Conservation (phyloP, 2,329 filamentous ascomycete species). For the Teratosphaeria zuluensis region DNA sequence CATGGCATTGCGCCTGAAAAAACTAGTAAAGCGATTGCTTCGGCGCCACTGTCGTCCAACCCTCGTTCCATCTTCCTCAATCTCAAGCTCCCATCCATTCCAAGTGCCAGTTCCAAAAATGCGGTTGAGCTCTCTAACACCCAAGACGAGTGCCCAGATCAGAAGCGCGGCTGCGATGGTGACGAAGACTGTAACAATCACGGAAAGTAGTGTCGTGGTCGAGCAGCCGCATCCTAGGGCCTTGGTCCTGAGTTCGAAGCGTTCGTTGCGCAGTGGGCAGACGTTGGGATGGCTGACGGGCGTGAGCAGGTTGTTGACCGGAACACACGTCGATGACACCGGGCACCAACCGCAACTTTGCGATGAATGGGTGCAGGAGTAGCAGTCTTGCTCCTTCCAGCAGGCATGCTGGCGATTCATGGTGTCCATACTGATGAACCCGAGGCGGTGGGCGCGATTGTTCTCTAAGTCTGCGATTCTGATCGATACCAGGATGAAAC, state of each 20-base stretch:
- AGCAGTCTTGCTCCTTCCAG: conserved; percentile 25
- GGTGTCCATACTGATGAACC: neutral
- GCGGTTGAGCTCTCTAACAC: conserved; percentile 12
- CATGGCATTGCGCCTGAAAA: conserved; percentile 5
- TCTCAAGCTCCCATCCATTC: conserved; percentile 20
- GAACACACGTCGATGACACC: conserved; percentile 33
- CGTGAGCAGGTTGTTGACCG: conserved; percentile 31
- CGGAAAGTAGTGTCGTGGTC: conserved; percentile 36
- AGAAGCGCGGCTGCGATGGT: conserved; percentile 31
- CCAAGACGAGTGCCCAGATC: conserved; percentile 21
- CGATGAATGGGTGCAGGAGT: conserved; percentile 18
- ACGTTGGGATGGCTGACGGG: conserved; percentile 27
- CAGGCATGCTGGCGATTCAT: conserved; percentile 8
- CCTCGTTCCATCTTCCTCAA: conserved; percentile 18
- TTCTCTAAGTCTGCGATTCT: neutral
- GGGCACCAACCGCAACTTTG: conserved; percentile 37
- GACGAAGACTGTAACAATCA: conserved; percentile 33
- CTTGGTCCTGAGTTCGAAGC: conserved; percentile 36
- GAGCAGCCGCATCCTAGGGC: conserved; percentile 38
- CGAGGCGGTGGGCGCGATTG: neutral
- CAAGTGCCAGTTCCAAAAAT: conserved; percentile 17
- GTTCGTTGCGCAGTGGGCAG: conserved; percentile 31
- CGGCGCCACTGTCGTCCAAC: conserved; percentile 14
- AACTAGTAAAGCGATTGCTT: conserved; percentile 5
- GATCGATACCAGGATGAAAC: neutral